A percentile compares a stretch with the other conserved stretches of the same genome.
These are phyloP conservation scores for Lentinula boryana DNA, from an alignment of 768 basidiomycete genomes.

Conservation along the genomic window DNA sequence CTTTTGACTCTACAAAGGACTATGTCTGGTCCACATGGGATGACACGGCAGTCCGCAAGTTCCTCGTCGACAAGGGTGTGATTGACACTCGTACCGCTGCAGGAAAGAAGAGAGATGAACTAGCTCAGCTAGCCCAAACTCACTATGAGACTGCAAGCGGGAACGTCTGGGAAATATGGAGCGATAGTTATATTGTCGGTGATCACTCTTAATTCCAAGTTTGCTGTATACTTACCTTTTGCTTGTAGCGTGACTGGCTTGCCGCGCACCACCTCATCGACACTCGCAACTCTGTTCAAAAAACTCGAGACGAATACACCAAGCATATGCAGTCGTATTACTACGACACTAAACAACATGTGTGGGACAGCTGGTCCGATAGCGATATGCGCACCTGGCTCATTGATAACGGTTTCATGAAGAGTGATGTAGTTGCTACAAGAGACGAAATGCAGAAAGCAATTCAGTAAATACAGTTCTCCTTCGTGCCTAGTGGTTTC, in stretches of 20 bases:
- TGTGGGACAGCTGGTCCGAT: slow-evolving; percentile 72
- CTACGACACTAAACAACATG: slow-evolving; percentile 48
- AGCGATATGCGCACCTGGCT: slow-evolving; percentile 76
- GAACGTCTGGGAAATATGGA: slow-evolving; percentile 83
- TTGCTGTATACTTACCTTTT: background rate
- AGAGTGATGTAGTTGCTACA: slow-evolving; percentile 57
- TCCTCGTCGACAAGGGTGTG: slow-evolving; percentile 70
- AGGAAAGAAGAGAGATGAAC: slow-evolving; percentile 59
- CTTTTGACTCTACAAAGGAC: slow-evolving; percentile 72
- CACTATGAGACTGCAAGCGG: slow-evolving; percentile 56
- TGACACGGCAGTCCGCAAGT: slow-evolving; percentile 64
- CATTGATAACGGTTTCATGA: slow-evolving; percentile 63
- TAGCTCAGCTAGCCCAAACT: slow-evolving; percentile 62
- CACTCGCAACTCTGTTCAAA: slow-evolving; percentile 30
- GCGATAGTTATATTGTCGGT: slow-evolving; percentile 73
- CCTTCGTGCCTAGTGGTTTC: background rate
- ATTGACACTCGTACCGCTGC: slow-evolving; percentile 46
- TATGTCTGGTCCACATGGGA: slow-evolving; percentile 90
- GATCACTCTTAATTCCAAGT: background rate
- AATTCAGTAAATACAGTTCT: slow-evolving; percentile 43
- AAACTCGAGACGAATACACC: slow-evolving; percentile 54
- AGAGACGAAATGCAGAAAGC: slow-evolving; percentile 77
- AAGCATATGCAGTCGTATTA: slow-evolving; percentile 75
- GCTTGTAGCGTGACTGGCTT: slow-evolving; percentile 72
- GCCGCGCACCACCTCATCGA: slow-evolving; percentile 65